Percentiles rank a stretch among this genome's conserved stretches.
phyloP scores from a whole-genome alignment of 805 yeast genomes.

The Candida jianshihensis region DNA sequence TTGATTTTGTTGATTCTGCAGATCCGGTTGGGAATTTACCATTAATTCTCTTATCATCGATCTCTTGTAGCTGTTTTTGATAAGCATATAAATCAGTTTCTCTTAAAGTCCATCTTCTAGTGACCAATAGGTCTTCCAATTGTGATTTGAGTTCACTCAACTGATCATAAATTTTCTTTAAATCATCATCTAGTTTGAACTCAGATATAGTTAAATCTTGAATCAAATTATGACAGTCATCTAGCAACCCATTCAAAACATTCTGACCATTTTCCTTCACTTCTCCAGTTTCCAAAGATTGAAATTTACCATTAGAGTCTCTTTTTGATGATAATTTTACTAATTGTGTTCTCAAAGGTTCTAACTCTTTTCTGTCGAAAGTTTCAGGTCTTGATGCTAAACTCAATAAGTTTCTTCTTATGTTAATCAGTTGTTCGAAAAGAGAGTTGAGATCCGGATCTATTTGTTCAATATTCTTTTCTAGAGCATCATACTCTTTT shows the following conservation, averaged over 20 bases:
- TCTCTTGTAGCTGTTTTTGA: slow-evolving; percentile 63
- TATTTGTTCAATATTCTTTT: slow-evolving; percentile 45
- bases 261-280: slow-evolving; percentile 33
- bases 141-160: slow-evolving; percentile 61
- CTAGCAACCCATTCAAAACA: slow-evolving; percentile 67
- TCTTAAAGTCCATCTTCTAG: slow-evolving; percentile 96
- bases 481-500: slow-evolving; percentile 49
- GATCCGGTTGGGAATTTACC: slow-evolving; percentile 41
- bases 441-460: slow-evolving; percentile 42
- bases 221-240: slow-evolving; percentile 73
- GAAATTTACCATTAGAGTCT: slow-evolving; percentile 51
- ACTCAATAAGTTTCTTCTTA: slow-evolving; percentile 57
- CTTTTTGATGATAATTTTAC: slow-evolving; percentile 40
- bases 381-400: slow-evolving; percentile 36
- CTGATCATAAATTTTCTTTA: slow-evolving; percentile 55
- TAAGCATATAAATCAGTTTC: slow-evolving; percentile 88
- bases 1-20: neutral
- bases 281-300: slow-evolving; percentile 27
- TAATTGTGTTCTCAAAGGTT: slow-evolving; percentile 31
- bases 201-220: slow-evolving; percentile 52
- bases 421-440: slow-evolving; percentile 52
- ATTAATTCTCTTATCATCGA: slow-evolving; percentile 65
- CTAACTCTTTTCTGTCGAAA: slow-evolving; percentile 24
- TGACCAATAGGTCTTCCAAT: slow-evolving; percentile 76
- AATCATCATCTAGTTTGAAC: slow-evolving; percentile 39